Evolutionary conservation across 805 yeast species (phyloP), one percentile per base, ranked within the genome.

Genomic region (Torulaspora indica): DNA sequence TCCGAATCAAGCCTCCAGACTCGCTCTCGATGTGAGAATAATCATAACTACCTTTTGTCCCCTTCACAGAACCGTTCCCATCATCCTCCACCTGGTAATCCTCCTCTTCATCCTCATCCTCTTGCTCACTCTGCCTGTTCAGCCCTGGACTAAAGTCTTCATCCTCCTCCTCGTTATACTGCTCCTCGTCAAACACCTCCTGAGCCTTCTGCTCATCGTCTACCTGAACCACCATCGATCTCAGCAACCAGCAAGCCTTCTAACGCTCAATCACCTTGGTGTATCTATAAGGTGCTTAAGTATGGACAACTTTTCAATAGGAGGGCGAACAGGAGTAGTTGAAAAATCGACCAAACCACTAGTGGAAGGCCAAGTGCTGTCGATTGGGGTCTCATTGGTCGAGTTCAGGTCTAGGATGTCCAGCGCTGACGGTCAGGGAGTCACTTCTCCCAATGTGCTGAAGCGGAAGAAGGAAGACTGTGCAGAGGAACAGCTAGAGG

Each of bases 391-490:
- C 30, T 14, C 22, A 13, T 15, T 23, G 20, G 9, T 23, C 28
- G 15, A 24, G 13, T 25, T n/a, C 20, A 10, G 34, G 28, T 14
- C 14, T 22, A 36, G 20, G 24, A 47, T 47, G 51, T 35, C 47
- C 15, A 42, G 45, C 58, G 52, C 46, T 54, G 49, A 47, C n/a
- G 52, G 37, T 23, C 42, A 39, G 13, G 44, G 40, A 24, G 44
- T 40, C 6, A 49, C 45, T 20, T 55, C 59, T 5, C 49, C 56
- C 18, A 62, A 56, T 32, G 50, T 75, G 60, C 68, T 79, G 59
- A 83, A 83, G 61, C 72, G 90, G 44, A 83, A 82, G 68, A 82
- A 79, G 67, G 89, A 82, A 50, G 87, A 81, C 46, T 67, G 69
- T 9, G 54, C 49, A 20, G 65, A 56, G 31, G 68, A 63, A 37